phyloP scores from a whole-genome alignment of 106 monocot species.

The Phalaenopsis equestris region DNA sequence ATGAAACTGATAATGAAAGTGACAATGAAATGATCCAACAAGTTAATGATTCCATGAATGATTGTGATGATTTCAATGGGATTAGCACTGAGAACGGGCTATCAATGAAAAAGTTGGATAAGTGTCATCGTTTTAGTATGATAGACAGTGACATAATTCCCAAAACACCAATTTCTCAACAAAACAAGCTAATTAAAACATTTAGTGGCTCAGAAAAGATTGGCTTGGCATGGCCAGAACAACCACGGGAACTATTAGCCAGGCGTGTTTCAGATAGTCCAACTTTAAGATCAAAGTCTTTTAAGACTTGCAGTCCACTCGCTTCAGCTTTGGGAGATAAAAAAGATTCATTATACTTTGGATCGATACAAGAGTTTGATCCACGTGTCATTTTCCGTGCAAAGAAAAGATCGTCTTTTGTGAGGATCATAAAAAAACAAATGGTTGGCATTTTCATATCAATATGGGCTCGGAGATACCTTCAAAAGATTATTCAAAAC shows the following conservation, averaged over 20 bases:
- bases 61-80: neutral
- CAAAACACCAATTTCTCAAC: slow-evolving; percentile 6
- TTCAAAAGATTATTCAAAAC: slow-evolving; percentile 74
- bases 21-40: slow-evolving; percentile 38
- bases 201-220: slow-evolving; percentile 68
- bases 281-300: slow-evolving; percentile 42
- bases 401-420: slow-evolving; percentile 52
- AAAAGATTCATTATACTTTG: slow-evolving; percentile 6
- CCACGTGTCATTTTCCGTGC: slow-evolving; percentile 10
- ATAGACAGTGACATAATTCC: slow-evolving; percentile 11
- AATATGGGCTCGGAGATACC: slow-evolving; percentile 66
- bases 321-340: slow-evolving; percentile 10
- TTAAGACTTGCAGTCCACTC: slow-evolving; percentile 35
- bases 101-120: slow-evolving; percentile 26
- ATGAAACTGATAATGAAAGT: slow-evolving; percentile 39
- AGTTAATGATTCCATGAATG: neutral
- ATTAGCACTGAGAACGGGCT: neutral
- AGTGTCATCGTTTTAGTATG: slow-evolving; percentile 31
- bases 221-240: slow-evolving; percentile 85
- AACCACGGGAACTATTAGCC: slow-evolving; percentile 49
- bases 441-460: slow-evolving; percentile 85
- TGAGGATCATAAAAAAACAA: slow-evolving; percentile 85
- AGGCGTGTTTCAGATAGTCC: slow-evolving; percentile 12
- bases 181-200: slow-evolving; percentile 42
- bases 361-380: slow-evolving; percentile 18